Conservation (phyloP, 2,329 filamentous ascomycete species). For the Aspergillus piperis region DNA sequence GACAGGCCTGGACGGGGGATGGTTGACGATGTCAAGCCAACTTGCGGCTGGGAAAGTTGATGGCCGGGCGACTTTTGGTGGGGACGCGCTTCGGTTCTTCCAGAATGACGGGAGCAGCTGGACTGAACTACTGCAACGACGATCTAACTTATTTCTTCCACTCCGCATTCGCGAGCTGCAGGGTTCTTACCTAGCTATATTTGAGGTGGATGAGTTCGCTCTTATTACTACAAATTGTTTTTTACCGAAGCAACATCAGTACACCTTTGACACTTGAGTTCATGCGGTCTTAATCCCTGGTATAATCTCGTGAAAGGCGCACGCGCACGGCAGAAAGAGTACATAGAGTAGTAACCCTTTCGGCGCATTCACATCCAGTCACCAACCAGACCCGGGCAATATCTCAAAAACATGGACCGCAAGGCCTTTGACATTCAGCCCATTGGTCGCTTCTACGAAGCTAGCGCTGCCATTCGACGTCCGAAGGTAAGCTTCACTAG, state of each 20-base stretch:
- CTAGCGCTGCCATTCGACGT: conserved; percentile 70
- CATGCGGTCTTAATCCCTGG: not conserved
- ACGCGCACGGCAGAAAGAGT: not conserved
- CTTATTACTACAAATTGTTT: no score
- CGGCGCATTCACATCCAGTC: not conserved
- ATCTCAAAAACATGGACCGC: conserved; percentile 31
- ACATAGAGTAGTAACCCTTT: not conserved
- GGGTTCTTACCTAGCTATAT: not conserved
- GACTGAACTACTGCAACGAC: conserved; percentile 9
- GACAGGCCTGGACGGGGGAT: not conserved
- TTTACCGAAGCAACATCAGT: not conserved
- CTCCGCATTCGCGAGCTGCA: not conserved
- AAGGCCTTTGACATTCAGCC: conserved; percentile 67
- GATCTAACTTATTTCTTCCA: not conserved
- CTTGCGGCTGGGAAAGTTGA: conserved; percentile 7
- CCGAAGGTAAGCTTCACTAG: conserved; percentile 60
- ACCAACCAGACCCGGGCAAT: not conserved
- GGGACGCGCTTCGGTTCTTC: conserved; percentile 16
- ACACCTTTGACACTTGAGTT: not conserved
- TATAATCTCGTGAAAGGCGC: not conserved
- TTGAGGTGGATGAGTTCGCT: not conserved
- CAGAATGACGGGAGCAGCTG: conserved; percentile 10
- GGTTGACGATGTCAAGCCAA: not conserved
- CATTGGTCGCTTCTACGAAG: conserved; percentile 66
- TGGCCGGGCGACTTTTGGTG: conserved; percentile 20